These are phyloP conservation scores for Butyriboletus loyo DNA, from an alignment of 768 basidiomycete genomes.

Conservation along the genomic window DNA sequence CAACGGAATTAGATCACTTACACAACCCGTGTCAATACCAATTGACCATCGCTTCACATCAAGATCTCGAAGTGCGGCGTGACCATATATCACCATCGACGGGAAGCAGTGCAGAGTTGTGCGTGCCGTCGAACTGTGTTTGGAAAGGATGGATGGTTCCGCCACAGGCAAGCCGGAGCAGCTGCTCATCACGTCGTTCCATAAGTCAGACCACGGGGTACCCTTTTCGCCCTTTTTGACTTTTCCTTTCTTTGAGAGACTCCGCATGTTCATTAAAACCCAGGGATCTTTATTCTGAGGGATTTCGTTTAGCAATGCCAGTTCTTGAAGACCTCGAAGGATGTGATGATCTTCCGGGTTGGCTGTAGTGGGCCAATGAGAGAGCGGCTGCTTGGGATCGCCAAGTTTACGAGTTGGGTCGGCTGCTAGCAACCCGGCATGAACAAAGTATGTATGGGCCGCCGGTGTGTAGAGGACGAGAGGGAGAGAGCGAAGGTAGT, in stretches of 20 bases:
- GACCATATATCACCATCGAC: constrained; percentile 82
- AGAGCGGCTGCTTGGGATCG: constrained; percentile 66
- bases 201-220: constrained; percentile 71
- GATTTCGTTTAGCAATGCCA: constrained; percentile 59
- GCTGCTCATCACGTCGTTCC: constrained; percentile 61
- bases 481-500: constrained; percentile 76
- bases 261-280: constrained; percentile 47
- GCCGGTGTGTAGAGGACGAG: constrained; percentile 70
- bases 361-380: constrained; percentile 48
- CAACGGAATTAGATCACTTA: constrained; percentile 35
- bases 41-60: constrained; percentile 81
- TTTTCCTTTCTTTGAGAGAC: constrained; percentile 38
- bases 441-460: constrained; percentile 74
- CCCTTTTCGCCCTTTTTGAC: constrained; percentile 41
- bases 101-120: constrained; percentile 60
- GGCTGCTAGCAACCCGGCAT: constrained; percentile 77
- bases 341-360: constrained; percentile 16
- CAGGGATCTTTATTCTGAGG: constrained; percentile 79
- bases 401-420: constrained; percentile 55
- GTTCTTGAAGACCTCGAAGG: constrained; percentile 63
- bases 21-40: constrained; percentile 87
- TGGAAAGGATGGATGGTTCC: not conserved
- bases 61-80: constrained; percentile 74
- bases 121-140: constrained; percentile 4
- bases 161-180: constrained; percentile 49